phyloP scores from a whole-genome alignment of 2,329 filamentous ascomycete species.

The Claviceps digitariae region DNA sequence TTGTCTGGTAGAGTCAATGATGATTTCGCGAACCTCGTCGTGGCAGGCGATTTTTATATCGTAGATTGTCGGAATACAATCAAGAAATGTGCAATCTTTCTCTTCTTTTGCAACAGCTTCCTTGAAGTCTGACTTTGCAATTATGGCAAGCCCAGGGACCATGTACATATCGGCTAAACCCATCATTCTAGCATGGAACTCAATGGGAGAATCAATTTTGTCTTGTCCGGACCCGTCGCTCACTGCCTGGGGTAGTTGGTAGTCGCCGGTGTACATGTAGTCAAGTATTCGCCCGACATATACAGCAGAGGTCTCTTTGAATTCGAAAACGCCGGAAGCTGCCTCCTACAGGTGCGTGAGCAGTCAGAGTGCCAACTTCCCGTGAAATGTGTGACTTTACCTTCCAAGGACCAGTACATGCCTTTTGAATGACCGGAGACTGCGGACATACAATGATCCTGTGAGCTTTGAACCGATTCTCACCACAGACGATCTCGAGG shows the following conservation, averaged over 20 bases:
- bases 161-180: not conserved
- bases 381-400: not conserved
- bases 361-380: not conserved
- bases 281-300: not conserved
- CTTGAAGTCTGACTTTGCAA: not conserved
- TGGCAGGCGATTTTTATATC: not conserved
- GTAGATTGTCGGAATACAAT: not conserved
- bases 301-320: not conserved
- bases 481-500: not conserved
- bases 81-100: not conserved
- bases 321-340: not conserved
- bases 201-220: not conserved
- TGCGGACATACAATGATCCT: not conserved
- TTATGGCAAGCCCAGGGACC: not conserved
- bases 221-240: too few species aligned
- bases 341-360: not conserved
- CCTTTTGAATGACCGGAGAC: not conserved
- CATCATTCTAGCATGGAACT: not conserved
- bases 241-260: not conserved
- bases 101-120: not conserved
- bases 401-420: not conserved
- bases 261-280: not conserved
- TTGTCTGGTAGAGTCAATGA: not conserved
- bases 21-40: not conserved
- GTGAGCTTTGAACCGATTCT: not conserved